Evolutionary conservation across 148 eudicot genomes (phyloP).

Genomic region (Cornus kousa): DNA sequence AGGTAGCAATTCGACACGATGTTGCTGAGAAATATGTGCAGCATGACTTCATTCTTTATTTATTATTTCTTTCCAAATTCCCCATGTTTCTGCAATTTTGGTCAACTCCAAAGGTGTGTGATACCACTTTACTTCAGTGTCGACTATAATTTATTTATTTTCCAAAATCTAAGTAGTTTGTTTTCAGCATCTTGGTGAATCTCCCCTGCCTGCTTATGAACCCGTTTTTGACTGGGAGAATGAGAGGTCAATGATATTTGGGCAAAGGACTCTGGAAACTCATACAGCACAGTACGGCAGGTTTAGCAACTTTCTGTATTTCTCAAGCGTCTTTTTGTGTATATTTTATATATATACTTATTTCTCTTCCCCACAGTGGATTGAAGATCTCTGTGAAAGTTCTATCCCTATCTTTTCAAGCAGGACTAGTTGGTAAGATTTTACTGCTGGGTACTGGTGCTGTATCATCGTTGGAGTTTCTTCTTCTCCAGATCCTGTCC

Average conservation of each 20-base stretch:
- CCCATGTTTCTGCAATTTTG: not conserved
- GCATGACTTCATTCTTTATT: not conserved
- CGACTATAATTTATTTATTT: not conserved
- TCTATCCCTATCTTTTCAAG: conserved; percentile 83
- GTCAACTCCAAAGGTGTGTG: not conserved
- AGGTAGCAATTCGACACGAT: conserved; percentile 26
- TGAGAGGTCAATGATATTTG: conserved; percentile 90
- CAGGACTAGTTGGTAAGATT: conserved; percentile 89
- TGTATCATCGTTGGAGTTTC: not conserved
- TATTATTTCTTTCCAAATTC: not conserved
- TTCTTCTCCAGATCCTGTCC: not conserved
- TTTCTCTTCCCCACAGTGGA: conserved; percentile 49
- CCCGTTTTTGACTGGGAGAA: conserved; percentile 99
- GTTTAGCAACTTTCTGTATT: conserved; percentile 30
- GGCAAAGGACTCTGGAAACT: conserved; percentile 81
- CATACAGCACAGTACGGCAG: conserved; percentile 68
- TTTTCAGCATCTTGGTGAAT: conserved; percentile 85
- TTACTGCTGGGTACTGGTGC: not conserved
- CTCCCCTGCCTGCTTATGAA: conserved; percentile 93
- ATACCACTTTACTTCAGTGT: not conserved
- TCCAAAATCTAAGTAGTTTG: conserved; percentile 11
- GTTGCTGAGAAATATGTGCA: not conserved
- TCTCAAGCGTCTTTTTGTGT: not conserved
- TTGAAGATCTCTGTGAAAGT: conserved; percentile 96
- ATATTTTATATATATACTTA: not conserved